Conservation (phyloP, 2,329 filamentous ascomycete genomes). For the Aschersonia sp. region DNA sequence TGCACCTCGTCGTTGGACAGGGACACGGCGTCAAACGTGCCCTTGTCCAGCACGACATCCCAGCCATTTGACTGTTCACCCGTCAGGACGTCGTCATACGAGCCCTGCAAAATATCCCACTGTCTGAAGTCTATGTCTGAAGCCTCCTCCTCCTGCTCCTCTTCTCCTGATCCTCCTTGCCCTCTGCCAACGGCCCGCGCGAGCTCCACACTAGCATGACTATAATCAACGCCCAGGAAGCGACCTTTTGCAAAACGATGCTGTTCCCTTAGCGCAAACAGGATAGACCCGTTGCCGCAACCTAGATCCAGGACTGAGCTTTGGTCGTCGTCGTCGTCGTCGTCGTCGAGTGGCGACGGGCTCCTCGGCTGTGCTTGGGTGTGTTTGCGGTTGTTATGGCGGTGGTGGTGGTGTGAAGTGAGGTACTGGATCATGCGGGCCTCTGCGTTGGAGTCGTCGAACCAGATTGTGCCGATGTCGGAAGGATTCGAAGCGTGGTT, state of each 20-base stretch:
- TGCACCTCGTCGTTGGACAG: slow-evolving; percentile 44
- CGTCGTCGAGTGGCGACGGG: slow-evolving; percentile 1
- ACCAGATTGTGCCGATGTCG: slow-evolving; percentile 89
- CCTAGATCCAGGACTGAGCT: slow-evolving; percentile 70
- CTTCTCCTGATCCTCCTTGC: too few relatives aligned
- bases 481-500: slow-evolving; percentile 59
- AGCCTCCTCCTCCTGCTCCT: slow-evolving; percentile 19
- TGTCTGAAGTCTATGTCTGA: slow-evolving; percentile 27
- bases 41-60: slow-evolving; percentile 93
- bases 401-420: slow-evolving; percentile 18
- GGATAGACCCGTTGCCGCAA: slow-evolving; percentile 82
- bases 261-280: slow-evolving; percentile 39
- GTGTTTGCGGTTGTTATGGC: too few relatives aligned
- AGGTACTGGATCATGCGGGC: slow-evolving; percentile 63
- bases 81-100: slow-evolving; percentile 18
- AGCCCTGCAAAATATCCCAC: slow-evolving; percentile 48
- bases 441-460: slow-evolving; percentile 83
- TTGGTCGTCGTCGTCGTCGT: too few relatives aligned
- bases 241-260: slow-evolving; percentile 24
- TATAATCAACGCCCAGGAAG: slow-evolving; percentile 86
- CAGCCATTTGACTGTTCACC: slow-evolving; percentile 39
- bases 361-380: too few relatives aligned
- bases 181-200: slow-evolving; percentile 42
- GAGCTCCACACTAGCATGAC: slow-evolving; percentile 56
- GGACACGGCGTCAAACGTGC: slow-evolving; percentile 90